These are phyloP conservation scores for Capsicum pubescens DNA, from an alignment of 257 asterid genomes.

Conservation along the genomic window DNA sequence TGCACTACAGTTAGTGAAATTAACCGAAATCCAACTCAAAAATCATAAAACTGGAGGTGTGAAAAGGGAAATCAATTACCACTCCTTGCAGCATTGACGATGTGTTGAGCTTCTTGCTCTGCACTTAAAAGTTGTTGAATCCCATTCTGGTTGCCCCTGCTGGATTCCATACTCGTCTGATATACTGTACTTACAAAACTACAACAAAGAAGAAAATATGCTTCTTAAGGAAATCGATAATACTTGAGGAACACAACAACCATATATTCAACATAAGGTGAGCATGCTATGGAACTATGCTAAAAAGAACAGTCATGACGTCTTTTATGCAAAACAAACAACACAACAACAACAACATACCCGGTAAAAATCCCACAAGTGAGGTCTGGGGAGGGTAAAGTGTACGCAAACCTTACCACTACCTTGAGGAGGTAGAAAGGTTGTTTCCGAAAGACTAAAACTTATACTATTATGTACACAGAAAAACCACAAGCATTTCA, in stretches of 20 bases:
- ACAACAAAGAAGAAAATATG: neutral
- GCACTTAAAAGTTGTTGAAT: constrained; percentile 42
- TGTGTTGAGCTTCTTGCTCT: constrained; percentile 49
- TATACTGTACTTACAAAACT: neutral
- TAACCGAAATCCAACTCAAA: neutral
- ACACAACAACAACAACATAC: too few species aligned
- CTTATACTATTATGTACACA: too few species aligned
- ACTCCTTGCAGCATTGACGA: constrained; percentile 44
- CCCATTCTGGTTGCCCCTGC: constrained; percentile 40
- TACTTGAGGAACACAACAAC: neutral
- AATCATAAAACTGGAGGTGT: constrained; percentile 10
- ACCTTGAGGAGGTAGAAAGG: too few species aligned
- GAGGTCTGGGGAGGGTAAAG: too few species aligned
- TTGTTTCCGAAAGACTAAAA: too few species aligned
- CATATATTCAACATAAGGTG: neutral
- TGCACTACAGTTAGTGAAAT: neutral
- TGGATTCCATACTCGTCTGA: constrained; percentile 36
- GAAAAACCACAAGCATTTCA: neutral
- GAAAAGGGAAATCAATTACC: constrained; percentile 28
- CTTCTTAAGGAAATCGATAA: neutral
- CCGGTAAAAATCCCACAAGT: too few species aligned
- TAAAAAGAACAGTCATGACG: neutral
- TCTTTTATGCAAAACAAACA: neutral
- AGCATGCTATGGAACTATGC: neutral
- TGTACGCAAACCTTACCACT: too few species aligned